Percentiles rank a stretch among this genome's conserved stretches.
Conservation (phyloP, 306 rosid species). For the Clitoria ternatea region DNA sequence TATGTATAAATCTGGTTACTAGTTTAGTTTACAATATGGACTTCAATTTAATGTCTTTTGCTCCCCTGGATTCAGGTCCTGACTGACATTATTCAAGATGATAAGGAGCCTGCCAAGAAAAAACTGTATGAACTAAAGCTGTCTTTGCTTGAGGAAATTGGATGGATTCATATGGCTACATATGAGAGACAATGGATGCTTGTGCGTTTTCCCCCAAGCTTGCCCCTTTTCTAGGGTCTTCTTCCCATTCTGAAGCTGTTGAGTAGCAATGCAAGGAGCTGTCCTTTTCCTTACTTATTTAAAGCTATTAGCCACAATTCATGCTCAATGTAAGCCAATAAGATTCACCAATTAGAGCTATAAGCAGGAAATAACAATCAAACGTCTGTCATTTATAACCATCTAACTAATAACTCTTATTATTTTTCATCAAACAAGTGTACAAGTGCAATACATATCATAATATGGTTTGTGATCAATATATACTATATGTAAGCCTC, state of each 20-base stretch:
- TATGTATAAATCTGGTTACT: too few species aligned
- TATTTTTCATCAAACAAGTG: too few species aligned
- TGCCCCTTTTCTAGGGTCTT: constrained; percentile 63
- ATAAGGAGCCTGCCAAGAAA: constrained; percentile 64
- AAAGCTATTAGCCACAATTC: neutral
- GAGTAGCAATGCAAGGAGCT: neutral
- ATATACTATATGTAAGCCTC: too few species aligned
- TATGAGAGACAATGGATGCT: constrained; percentile 84
- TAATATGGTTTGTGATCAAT: too few species aligned
- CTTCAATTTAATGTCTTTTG: constrained; percentile 2
- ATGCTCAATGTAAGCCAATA: too few species aligned
- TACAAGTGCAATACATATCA: too few species aligned
- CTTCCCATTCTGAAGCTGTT: neutral
- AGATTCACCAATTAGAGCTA: too few species aligned
- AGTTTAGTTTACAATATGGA: too few species aligned
- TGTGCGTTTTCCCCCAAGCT: constrained; percentile 71
- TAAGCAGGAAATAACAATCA: neutral
- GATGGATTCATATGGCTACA: constrained; percentile 70
- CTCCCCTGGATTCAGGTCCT: constrained; percentile 40
- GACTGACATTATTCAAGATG: constrained; percentile 68
- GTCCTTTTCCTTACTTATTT: neutral
- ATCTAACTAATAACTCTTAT: too few species aligned
- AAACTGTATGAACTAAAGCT: constrained; percentile 71
- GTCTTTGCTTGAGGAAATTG: constrained; percentile 73
- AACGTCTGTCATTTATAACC: too few species aligned